A percentile compares a stretch with the other conserved stretches of the same genome.
phyloP scores from a whole-genome alignment of 352 stramenopile genomes.

The Elongisporangium undulatum region DNA sequence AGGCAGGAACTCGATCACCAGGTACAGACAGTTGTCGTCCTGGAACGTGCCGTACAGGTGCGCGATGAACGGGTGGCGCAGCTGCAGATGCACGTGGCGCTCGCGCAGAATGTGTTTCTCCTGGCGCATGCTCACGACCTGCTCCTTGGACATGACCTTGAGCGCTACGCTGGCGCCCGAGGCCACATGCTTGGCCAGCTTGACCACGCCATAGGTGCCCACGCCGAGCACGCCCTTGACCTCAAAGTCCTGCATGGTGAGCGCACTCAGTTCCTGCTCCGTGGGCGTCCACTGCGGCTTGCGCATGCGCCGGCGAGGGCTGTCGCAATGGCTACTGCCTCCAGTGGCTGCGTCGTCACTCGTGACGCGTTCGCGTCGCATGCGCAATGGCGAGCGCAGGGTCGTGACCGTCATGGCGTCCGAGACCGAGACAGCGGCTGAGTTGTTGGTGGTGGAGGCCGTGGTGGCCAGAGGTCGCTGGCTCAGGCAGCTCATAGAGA shows the following conservation, averaged over 20 bases:
- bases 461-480: background rate
- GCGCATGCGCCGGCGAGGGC: constrained; percentile 11
- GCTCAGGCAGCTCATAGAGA: background rate
- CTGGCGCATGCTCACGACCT: constrained; percentile 50
- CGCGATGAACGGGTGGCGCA: constrained; percentile 69
- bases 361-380: background rate
- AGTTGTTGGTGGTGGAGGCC: no score
- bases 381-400: background rate
- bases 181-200: constrained; percentile 60
- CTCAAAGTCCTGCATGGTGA: constrained; percentile 58
- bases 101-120: constrained; percentile 72
- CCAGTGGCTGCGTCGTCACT: background rate
- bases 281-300: constrained; percentile 25
- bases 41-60: constrained; percentile 78
- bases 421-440: no score
- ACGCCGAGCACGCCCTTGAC: constrained; percentile 66
- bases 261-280: constrained; percentile 23
- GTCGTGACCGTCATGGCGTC: background rate
- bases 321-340: constrained; percentile 46
- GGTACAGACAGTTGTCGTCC: constrained; percentile 77
- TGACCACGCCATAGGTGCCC: constrained; percentile 76
- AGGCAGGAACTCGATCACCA: constrained; percentile 74
- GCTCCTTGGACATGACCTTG: constrained; percentile 49
- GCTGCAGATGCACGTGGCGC: constrained; percentile 51
- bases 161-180: constrained; percentile 62